These are phyloP conservation scores for Penicillium nordicum DNA, from an alignment of 2,329 filamentous ascomycete genomes.

Conservation along the genomic window DNA sequence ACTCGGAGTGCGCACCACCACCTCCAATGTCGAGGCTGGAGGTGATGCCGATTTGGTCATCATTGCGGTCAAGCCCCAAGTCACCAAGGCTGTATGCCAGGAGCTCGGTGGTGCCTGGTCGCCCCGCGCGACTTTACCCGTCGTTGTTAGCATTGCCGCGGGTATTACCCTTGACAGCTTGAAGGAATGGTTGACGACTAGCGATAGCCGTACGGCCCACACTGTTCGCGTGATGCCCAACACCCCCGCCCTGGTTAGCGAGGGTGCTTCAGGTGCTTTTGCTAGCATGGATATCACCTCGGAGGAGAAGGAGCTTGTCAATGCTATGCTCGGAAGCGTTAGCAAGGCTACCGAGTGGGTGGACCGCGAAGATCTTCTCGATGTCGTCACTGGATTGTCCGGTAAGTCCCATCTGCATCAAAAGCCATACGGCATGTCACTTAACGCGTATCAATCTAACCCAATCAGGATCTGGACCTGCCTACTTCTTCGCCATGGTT, in stretches of 20 bases:
- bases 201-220: slow-evolving; percentile 25
- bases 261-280: slow-evolving; percentile 33
- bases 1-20: slow-evolving; percentile 31
- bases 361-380: slow-evolving; percentile 32
- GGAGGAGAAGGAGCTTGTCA: slow-evolving; percentile 32
- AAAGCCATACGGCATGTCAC: neutral
- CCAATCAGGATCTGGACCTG: slow-evolving; percentile 32
- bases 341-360: slow-evolving; percentile 37
- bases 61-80: slow-evolving; percentile 36
- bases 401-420: slow-evolving; percentile 20
- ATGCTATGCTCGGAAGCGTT: slow-evolving; percentile 28
- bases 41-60: slow-evolving; percentile 31
- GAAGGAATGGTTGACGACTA: slow-evolving; percentile 28
- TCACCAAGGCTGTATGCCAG: slow-evolving; percentile 32
- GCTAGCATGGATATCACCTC: slow-evolving; percentile 26
- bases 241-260: slow-evolving; percentile 32
- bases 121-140: slow-evolving; percentile 22
- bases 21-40: slow-evolving; percentile 28
- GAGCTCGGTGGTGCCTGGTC: slow-evolving; percentile 31
- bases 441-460: neutral
- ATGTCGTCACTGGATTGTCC: slow-evolving; percentile 38
- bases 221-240: slow-evolving; percentile 38
- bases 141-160: slow-evolving; percentile 35
- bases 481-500: slow-evolving; percentile 39
- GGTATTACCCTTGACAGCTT: slow-evolving; percentile 34